Evolutionary conservation across 164 flowering plant species (phyloP).

Genomic region (Magnolia sinica): DNA sequence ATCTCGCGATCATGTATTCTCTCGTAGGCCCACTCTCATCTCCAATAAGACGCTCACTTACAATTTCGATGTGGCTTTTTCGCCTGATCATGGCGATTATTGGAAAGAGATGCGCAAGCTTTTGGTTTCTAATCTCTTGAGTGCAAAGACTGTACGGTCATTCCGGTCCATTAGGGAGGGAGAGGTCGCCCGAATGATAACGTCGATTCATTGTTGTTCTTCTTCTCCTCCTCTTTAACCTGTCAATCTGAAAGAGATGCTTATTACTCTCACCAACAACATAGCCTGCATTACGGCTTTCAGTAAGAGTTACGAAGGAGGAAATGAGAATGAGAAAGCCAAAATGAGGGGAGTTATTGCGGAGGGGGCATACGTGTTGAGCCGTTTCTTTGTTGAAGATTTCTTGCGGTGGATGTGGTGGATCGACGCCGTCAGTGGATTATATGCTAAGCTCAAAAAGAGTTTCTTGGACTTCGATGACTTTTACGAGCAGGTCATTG

Average conservation of each 20-base stretch:
- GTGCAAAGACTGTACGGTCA: constrained; percentile 43
- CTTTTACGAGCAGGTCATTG: constrained; percentile 27
- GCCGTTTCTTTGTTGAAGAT: constrained; percentile 26
- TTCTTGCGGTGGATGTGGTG: constrained; percentile 36
- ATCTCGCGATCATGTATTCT: constrained; percentile 9
- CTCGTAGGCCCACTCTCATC: constrained; percentile 3
- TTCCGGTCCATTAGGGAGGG: constrained; percentile 40
- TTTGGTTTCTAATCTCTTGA: constrained; percentile 34
- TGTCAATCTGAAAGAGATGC: constrained; percentile 8
- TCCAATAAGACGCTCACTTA: constrained; percentile 38
- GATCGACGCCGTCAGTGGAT: constrained; percentile 35
- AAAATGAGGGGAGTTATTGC: constrained; percentile 6
- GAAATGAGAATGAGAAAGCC: not conserved
- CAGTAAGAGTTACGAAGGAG: constrained; percentile 14
- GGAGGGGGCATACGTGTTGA: constrained; percentile 17
- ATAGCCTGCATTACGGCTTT: constrained; percentile 14
- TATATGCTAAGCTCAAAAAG: constrained; percentile 17
- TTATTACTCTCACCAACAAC: constrained; percentile 9
- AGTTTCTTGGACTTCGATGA: constrained; percentile 25
- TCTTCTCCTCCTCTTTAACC: not conserved
- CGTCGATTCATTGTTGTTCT: not conserved
- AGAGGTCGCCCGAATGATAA: constrained; percentile 40
- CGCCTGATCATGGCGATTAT: constrained; percentile 50
- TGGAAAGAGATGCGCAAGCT: constrained; percentile 50
- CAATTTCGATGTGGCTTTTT: constrained; percentile 35